Percentiles rank a stretch among this genome's conserved stretches.
phyloP scores from a whole-genome alignment of 257 asterid species.

The Handroanthus guayacan region DNA sequence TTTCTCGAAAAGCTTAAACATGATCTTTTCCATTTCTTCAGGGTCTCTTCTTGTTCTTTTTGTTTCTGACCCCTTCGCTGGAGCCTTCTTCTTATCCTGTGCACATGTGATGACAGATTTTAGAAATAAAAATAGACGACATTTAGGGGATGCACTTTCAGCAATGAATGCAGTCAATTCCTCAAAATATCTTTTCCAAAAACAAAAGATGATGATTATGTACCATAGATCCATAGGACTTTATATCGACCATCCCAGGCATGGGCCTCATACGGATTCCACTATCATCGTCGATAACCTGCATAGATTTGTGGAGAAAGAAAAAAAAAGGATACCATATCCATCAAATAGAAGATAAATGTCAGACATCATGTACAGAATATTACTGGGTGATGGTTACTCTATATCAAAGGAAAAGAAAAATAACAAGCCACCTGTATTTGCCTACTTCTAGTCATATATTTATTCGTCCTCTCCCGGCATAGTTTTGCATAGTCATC shows the following conservation, averaged over 20 bases:
- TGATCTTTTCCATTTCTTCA: constrained; percentile 87
- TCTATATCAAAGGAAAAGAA: constrained; percentile 23
- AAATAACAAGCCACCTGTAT: constrained; percentile 52
- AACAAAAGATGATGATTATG: constrained; percentile 26
- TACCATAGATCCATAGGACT: constrained; percentile 59
- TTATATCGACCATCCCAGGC: constrained; percentile 66
- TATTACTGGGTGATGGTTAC: not conserved
- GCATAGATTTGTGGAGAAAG: constrained; percentile 16
- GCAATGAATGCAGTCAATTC: not conserved
- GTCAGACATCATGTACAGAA: not conserved
- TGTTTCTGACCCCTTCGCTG: constrained; percentile 67
- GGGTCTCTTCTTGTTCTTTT: constrained; percentile 87
- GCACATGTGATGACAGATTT: constrained; percentile 24
- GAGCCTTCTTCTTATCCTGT: constrained; percentile 78
- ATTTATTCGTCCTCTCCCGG: constrained; percentile 82
- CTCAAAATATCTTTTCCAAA: not conserved
- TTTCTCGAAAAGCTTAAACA: constrained; percentile 93
- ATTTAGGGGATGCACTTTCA: constrained; percentile 2
- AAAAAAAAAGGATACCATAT: constrained; percentile 15
- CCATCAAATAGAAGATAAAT: constrained; percentile 22
- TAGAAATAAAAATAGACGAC: not conserved
- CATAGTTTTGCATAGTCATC: constrained; percentile 74
- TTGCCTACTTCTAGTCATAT: constrained; percentile 67
- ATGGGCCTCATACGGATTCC: constrained; percentile 82
- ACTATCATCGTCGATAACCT: constrained; percentile 77